Evolutionary conservation across 129 eudicot species (phyloP), one percentile per base, ranked within the genome.

Genomic region (Cynara cardunculus): DNA sequence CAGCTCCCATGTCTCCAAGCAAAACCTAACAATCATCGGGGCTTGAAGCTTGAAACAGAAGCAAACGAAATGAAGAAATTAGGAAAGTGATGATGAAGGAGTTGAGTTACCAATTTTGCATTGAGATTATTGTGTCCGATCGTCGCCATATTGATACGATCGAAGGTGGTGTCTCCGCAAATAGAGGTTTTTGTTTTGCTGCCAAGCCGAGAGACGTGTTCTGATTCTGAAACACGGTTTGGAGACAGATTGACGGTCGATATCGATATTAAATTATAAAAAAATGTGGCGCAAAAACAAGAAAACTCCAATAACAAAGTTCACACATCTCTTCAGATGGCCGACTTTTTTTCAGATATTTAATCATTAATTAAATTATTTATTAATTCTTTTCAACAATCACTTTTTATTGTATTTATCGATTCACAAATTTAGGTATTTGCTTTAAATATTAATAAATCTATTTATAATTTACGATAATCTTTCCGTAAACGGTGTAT

Each of bases 1-100:
- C 99, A 65, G 99, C 92, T 84, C 99, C 99, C 99, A 96, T 92
- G 68, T 96, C 99, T 35, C 99, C 99, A 4, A 96, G 90, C 78
- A 96, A 87, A 39, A 96, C 99, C 99, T 94, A 67, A 26, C 19
- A 69, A 79, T 26, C 35, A 71, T 76, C 18, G 21, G 46, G 37
- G 74, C 16, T 83, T 77, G 31, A 62, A 61, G 73, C 9, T 24
- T 77, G 10, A 77, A 61, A 76, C 34, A 31, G 7, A 74, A 30
- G 12, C 6, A 8, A 59, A 25, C 22, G 10, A 71, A 39, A 5
- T 1, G 11, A 19, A 46, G 18, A 34, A 69, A 75, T 82, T 66
- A 39, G 67, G 14, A 3, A 28, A 28, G 12, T 24, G 56, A 19
- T 71, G 73, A 78, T 37, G 70, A 70, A 69, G 22, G 59, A 81